A percentile compares a stretch with the other conserved stretches of the same genome.
These are phyloP conservation scores for Lyophyllum decastes DNA, from an alignment of 768 basidiomycete genomes.

Conservation along the genomic window DNA sequence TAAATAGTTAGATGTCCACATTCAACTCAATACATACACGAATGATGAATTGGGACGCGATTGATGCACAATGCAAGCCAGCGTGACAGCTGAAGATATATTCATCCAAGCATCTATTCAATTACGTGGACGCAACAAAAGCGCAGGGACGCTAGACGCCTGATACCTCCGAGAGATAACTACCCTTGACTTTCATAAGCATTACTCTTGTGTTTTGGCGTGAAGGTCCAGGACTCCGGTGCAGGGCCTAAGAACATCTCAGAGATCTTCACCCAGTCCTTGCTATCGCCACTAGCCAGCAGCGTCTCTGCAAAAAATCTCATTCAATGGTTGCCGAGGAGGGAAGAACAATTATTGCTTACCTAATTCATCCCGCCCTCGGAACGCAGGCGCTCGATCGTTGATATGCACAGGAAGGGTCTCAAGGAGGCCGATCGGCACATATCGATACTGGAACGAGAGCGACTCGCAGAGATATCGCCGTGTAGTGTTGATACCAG, in stretches of 20 bases:
- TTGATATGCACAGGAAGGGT: constrained; percentile 79
- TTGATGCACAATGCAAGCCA: too few relatives aligned
- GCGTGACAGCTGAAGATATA: too few relatives aligned
- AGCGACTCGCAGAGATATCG: constrained; percentile 94
- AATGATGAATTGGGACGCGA: too few relatives aligned
- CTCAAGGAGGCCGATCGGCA: constrained; percentile 93
- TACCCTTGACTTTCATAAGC: constrained; percentile 58
- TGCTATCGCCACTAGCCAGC: constrained; percentile 74
- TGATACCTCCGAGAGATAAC: too few relatives aligned
- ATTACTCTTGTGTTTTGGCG: constrained; percentile 95
- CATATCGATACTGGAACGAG: constrained; percentile 95
- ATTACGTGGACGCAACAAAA: too few relatives aligned
- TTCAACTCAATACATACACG: too few relatives aligned
- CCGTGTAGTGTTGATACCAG: constrained; percentile 88
- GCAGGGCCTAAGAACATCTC: constrained; percentile 94
- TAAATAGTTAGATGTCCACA: too few relatives aligned
- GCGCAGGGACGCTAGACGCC: too few relatives aligned
- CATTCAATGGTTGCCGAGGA: background rate
- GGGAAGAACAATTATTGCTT: constrained; percentile 22
- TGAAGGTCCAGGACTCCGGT: constrained; percentile 82
- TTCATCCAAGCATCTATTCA: too few relatives aligned
- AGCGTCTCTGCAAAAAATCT: constrained; percentile 65
- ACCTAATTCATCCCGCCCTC: constrained; percentile 89
- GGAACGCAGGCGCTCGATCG: constrained; percentile 87
- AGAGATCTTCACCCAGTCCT: constrained; percentile 90